Evolutionary conservation across 768 basidiomycete species (phyloP).

Genomic region (Lactarius sp.): DNA sequence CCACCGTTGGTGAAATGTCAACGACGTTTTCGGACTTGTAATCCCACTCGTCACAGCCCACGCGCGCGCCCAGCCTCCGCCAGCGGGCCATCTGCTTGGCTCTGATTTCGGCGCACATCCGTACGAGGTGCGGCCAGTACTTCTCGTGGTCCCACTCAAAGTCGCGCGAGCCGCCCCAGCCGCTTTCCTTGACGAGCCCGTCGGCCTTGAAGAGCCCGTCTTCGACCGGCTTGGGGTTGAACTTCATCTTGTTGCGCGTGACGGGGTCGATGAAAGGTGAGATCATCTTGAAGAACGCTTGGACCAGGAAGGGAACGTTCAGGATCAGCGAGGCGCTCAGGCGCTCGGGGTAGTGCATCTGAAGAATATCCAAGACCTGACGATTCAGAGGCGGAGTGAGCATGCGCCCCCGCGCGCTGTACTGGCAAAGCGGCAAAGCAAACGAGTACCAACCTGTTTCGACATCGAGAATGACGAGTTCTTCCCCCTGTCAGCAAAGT

Average conservation of each 20-base stretch:
- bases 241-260: constrained; percentile 68
- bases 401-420: not conserved
- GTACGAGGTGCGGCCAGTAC: constrained; percentile 67
- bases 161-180: constrained; percentile 60
- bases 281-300: constrained; percentile 72
- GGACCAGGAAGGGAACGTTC: constrained; percentile 76
- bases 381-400: not conserved
- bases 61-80: constrained; percentile 57
- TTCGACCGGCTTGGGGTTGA: constrained; percentile 62
- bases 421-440: not conserved
- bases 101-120: constrained; percentile 48
- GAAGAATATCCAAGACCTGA: constrained; percentile 50
- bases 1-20: not conserved
- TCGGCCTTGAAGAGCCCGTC: constrained; percentile 66
- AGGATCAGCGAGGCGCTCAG: constrained; percentile 68
- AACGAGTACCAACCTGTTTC: constrained; percentile 33
- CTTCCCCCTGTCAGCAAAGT: constrained; percentile 72
- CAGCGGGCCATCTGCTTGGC: constrained; percentile 54
- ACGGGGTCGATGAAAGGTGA: constrained; percentile 80
- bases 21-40: constrained; percentile 44
- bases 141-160: constrained; percentile 71
- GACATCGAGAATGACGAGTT: constrained; percentile 40
- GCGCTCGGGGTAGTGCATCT: constrained; percentile 83
- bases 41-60: constrained; percentile 78
- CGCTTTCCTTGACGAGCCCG: constrained; percentile 59